Evolutionary conservation across 345 rosid genomes (phyloP), one percentile per base, ranked within the genome.

Genomic region (Brassica cretica): DNA sequence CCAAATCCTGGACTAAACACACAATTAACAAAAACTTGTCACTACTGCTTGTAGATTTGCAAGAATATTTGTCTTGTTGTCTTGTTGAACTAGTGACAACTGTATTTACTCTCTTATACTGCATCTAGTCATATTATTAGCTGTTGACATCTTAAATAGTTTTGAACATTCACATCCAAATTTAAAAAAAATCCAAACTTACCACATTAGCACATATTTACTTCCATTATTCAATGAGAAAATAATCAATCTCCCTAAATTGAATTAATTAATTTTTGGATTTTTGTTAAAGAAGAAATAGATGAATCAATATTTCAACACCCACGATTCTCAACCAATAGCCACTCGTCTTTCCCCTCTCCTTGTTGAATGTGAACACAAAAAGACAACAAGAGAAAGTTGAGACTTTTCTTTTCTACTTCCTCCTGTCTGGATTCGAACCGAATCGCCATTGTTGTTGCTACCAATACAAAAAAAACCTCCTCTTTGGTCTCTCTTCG

Each of bases 301-400:
- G 66, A 73, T 67, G 60, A 62, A 63, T 33, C 15, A 61, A 69
- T 69, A 37, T 14, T 74, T 70, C 6, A 55, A 74, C 71, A 55
- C 72, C 68, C 79, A 80, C 82, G 76, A 64, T 80, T 64, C 35
- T 74, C 79, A 69, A 64, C 78, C 67, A 74, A 69, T 69, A 61
- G 59, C 3, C 62, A 51, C 78, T 73, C 64, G 10, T 71, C 70
- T 35, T 3, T 24, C 55, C 55, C 5, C 29, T 56, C 33, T 51
- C 63, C 0, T 8, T 37, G 33, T 49, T 39, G n/a, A 73, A 73
- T 79, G 82, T 73, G 78, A 71, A 70, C 19, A 78, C 77, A 58
- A 79, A 79, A 73, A 68, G 78, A 73, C 74, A 79, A 73, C 10
- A 32, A 80, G 73, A 55, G 39, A 80, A 70, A 75, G 75, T 70